A percentile compares a stretch with the other conserved stretches of the same genome.
phyloP scores from a whole-genome alignment of 768 basidiomycete species.

The Coprinopsis sp. region DNA sequence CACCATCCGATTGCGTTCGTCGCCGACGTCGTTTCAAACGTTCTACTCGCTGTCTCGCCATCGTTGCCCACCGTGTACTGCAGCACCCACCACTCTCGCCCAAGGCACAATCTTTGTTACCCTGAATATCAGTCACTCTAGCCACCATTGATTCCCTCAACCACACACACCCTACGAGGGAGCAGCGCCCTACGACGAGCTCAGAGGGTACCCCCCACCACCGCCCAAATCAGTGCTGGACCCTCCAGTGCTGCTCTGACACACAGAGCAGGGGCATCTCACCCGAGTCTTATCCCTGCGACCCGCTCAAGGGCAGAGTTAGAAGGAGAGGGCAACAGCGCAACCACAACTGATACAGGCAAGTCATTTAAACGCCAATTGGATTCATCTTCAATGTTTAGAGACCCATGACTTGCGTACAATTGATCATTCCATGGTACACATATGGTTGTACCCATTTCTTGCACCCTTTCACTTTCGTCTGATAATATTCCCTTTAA shows the following conservation, averaged over 20 bases:
- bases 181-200: slow-evolving; percentile 30
- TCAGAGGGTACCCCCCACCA: background rate
- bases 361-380: slow-evolving; percentile 26
- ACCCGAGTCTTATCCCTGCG: slow-evolving; percentile 54
- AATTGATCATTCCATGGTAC: no score
- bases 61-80: slow-evolving; percentile 12
- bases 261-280: slow-evolving; percentile 16
- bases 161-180: slow-evolving; percentile 52
- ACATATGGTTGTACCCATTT: no score
- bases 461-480: no score
- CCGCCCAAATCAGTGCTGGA: background rate
- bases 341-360: slow-evolving; percentile 15
- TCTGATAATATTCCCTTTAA: no score
- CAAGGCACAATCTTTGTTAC: slow-evolving; percentile 22
- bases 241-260: slow-evolving; percentile 21
- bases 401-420: no score
- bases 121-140: slow-evolving; percentile 22
- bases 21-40: slow-evolving; percentile 7
- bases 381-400: no score
- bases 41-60: slow-evolving; percentile 11
- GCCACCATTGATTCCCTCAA: slow-evolving; percentile 68
- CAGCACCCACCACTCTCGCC: slow-evolving; percentile 11
- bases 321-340: slow-evolving; percentile 47
- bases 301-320: slow-evolving; percentile 60
- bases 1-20: slow-evolving; percentile 10